Base-by-base conservation (phyloP, 768 basidiomycete genomes). In the Calvatia gigantea region DNA sequence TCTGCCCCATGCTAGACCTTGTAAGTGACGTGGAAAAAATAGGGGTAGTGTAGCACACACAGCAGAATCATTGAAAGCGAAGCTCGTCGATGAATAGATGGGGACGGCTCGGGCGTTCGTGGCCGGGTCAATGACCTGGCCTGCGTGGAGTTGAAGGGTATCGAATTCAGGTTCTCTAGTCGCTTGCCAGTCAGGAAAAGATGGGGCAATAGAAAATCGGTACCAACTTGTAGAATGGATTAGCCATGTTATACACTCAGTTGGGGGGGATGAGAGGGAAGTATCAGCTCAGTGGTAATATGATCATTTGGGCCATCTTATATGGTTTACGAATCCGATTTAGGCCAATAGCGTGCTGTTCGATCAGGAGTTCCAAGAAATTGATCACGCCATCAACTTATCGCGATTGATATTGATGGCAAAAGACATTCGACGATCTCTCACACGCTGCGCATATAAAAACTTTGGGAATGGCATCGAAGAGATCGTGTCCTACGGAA, bases 111-210 rank as follows among this genome's bases (percentile, higher is more conserved):
- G 80, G 3, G 91, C 86, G 54, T 86, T 84, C 0, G 86, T 88
- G 1, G 83, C 65, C 0, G 80, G 67, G 68, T 89, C 87, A 9
- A 80, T 77, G 11, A 68, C 70, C 58, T 89, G 85, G 1, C 90
- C 90, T 15, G 83, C 90, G 65, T 93, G 90, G 4, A 91, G 75
- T 67, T 90, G 88, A 44, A 91, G 73, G 1, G 89, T 91, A 62
- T 91, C 88, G 62, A 91, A 90, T 63, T 89, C 86, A 45, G 87
- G 86, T 62, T 75, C 73, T 69, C 79, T 80, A 35, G 2, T 43
- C 17, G 19, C 12, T 31, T 35, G 17, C 39, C 23, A 35, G 43
- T 62, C 32, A 47, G 23, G 17, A 15, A 42, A 32, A 43, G 35
- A 47, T n/a, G 41, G 37, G 37, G 21, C 28, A 15, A 42, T n/a